phyloP scores from a whole-genome alignment of 306 rosid genomes.

The Vachellia pachyceras region DNA sequence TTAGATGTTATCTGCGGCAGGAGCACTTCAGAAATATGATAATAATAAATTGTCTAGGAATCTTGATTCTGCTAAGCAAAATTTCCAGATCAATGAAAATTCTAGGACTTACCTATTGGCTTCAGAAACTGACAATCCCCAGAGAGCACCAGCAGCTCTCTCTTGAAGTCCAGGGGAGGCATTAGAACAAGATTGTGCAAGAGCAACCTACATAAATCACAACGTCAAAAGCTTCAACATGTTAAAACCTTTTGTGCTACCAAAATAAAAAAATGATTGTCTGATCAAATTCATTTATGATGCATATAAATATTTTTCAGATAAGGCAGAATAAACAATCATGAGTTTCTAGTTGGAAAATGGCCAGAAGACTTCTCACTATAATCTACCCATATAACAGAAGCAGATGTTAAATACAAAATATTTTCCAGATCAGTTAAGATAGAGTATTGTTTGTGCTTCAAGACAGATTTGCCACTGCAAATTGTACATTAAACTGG shows the following conservation, averaged over 20 bases:
- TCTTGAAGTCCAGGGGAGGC: constrained; percentile 99
- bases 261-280: not conserved
- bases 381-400: no score
- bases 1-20: not conserved
- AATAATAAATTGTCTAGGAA: not conserved
- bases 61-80: constrained; percentile 21
- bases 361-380: no score
- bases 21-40: not conserved
- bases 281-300: constrained; percentile 15
- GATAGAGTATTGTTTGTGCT: not conserved
- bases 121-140: constrained; percentile 99
- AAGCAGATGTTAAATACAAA: not conserved
- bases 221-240: constrained; percentile 35
- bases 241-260: constrained; percentile 19
- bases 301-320: not conserved
- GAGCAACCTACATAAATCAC: constrained; percentile 80
- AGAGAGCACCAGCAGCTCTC: constrained; percentile 99
- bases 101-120: constrained; percentile 78
- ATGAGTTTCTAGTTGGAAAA: not conserved
- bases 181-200: constrained; percentile 95
- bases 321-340: not conserved
- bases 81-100: constrained; percentile 10
- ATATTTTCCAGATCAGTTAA: not conserved
- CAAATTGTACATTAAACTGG: not conserved
- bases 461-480: not conserved